phyloP scores from a whole-genome alignment of 306 rosid genomes.

The Prunus mume region DNA sequence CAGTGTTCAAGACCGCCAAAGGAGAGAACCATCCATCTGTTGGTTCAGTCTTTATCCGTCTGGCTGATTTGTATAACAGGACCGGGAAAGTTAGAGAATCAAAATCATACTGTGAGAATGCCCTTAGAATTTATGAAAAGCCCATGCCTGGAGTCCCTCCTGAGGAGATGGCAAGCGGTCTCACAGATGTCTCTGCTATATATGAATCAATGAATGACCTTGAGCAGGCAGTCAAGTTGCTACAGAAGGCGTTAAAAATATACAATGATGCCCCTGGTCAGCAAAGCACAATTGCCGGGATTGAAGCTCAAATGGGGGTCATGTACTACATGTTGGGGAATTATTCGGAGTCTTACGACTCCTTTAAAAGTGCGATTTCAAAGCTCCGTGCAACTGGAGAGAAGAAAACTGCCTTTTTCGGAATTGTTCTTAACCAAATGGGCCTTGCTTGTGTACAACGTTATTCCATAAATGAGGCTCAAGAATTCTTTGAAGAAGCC shows the following conservation, averaged over 20 bases:
- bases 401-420: slow-evolving; percentile 85
- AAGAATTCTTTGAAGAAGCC: slow-evolving; percentile 81
- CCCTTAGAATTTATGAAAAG: slow-evolving; percentile 84
- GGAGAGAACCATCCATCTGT: slow-evolving; percentile 94
- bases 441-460: slow-evolving; percentile 88
- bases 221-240: slow-evolving; percentile 68
- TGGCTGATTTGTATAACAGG: slow-evolving; percentile 78
- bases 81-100: slow-evolving; percentile 82
- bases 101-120: slow-evolving; percentile 70
- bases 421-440: slow-evolving; percentile 86
- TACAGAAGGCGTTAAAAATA: slow-evolving; percentile 63
- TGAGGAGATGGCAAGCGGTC: slow-evolving; percentile 82
- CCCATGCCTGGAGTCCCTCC: slow-evolving; percentile 63
- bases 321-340: slow-evolving; percentile 69
- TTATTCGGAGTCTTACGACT: slow-evolving; percentile 63
- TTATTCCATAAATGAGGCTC: slow-evolving; percentile 59
- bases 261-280: slow-evolving; percentile 73
- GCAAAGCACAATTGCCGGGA: slow-evolving; percentile 77
- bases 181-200: slow-evolving; percentile 77
- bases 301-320: slow-evolving; percentile 97
- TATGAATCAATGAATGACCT: slow-evolving; percentile 86
- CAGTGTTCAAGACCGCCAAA: slow-evolving; percentile 68
- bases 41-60: slow-evolving; percentile 69
- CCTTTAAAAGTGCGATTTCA: slow-evolving; percentile 59
- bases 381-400: slow-evolving; percentile 83